A percentile compares a stretch with the other conserved stretches of the same genome.
These are phyloP conservation scores for Nitzschia palea DNA, from an alignment of 108 stramenopile species.

Conservation along the genomic window DNA sequence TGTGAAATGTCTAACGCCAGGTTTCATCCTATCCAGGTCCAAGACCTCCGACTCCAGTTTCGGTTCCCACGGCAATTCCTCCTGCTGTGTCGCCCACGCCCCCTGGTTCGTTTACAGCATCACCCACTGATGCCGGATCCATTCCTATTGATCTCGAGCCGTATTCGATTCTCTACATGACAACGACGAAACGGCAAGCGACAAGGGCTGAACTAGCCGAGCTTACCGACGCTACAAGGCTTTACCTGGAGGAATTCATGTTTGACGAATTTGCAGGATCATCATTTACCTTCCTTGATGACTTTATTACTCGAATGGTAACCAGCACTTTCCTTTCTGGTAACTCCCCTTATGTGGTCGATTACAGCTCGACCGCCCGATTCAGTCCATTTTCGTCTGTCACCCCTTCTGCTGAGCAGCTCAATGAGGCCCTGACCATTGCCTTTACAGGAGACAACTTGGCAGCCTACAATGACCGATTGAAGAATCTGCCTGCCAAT, in stretches of 20 bases:
- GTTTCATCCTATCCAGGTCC: neutral
- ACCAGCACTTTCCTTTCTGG: neutral
- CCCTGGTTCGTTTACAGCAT: constrained; percentile 2
- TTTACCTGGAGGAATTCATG: constrained; percentile 29
- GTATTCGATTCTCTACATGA: constrained; percentile 20
- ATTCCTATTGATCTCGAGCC: constrained; percentile 9
- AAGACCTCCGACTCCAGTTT: constrained; percentile 12
- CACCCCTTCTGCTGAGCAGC: constrained; percentile 16
- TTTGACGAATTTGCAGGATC: constrained; percentile 19
- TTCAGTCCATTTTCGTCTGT: constrained; percentile 14
- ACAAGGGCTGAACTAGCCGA: constrained; percentile 18
- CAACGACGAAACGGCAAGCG: constrained; percentile 7
- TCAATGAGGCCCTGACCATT: constrained; percentile 14
- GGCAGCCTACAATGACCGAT: constrained; percentile 13
- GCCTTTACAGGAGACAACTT: constrained; percentile 29
- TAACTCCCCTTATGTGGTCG: constrained; percentile 5
- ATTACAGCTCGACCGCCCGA: constrained; percentile 24
- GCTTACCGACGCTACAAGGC: constrained; percentile 22
- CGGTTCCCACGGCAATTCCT: neutral
- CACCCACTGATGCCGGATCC: constrained; percentile 20
- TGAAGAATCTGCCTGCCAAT: constrained; percentile 4
- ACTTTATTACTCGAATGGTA: constrained; percentile 20
- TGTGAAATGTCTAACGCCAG: neutral
- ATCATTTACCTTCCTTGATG: constrained; percentile 19
- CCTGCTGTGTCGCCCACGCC: neutral